Conservation (phyloP, 2,329 filamentous ascomycete genomes). For the Colletotrichum sp. region DNA sequence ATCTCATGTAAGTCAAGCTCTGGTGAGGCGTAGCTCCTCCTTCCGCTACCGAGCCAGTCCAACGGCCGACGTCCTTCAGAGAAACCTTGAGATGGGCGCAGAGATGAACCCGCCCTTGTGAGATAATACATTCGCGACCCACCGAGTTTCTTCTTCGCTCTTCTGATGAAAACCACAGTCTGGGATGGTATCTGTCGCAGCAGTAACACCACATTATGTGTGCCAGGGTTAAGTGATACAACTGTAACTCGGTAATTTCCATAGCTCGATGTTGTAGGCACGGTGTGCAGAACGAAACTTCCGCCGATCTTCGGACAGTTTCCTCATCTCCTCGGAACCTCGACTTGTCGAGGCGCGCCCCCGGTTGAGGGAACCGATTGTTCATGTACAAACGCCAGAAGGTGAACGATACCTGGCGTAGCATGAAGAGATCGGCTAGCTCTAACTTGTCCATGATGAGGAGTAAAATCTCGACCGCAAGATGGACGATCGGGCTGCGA, state of each 20-base stretch:
- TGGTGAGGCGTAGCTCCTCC: neutral
- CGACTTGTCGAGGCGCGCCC: neutral
- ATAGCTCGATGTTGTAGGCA: neutral
- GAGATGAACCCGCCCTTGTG: rapidly evolving
- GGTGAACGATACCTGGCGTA: neutral
- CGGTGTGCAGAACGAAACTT: neutral
- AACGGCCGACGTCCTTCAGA: neutral
- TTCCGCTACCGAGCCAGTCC: rapidly evolving
- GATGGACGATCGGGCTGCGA: neutral
- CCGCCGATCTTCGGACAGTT: neutral
- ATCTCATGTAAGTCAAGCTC: neutral
- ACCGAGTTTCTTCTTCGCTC: neutral
- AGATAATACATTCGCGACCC: neutral
- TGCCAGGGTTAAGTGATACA: neutral
- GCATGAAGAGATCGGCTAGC: neutral
- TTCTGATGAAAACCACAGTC: rapidly evolving
- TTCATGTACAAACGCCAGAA: neutral
- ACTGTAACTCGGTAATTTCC: rapidly evolving
- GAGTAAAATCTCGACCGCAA: neutral
- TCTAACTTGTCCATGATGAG: neutral
- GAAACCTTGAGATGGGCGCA: neutral
- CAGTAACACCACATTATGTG: neutral
- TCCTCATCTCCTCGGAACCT: neutral
- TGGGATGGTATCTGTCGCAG: neutral
- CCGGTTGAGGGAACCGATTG: neutral